Evolutionary conservation across 495 filamentous ascomycete genomes (phyloP), one percentile per base, ranked within the genome.

Genomic region (Articulospora tetracladia): DNA sequence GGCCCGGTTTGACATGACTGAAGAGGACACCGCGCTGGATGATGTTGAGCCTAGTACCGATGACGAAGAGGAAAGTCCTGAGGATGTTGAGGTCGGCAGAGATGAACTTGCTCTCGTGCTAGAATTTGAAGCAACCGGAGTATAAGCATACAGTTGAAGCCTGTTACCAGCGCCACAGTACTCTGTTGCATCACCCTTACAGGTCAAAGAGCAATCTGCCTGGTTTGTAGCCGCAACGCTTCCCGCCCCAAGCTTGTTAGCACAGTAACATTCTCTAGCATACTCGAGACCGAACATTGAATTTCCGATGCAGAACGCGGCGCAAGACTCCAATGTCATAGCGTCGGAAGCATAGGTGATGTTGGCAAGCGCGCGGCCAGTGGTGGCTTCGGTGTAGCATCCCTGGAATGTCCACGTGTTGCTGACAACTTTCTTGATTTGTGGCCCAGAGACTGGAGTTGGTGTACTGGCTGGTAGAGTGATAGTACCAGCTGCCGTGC

Each of bases 321-420:
- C 46, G 24, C 55, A 82, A 1, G 66, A 66, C 59, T 81, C 79
- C n/a, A 81, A 64, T 0, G 77, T 81, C 79, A 81, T 81, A 13
- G 66, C 65, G 59, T 82, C 76, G 56, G 75, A 75, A 15, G 74
- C 74, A 39, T 74, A 78, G n/a, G 66, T 73, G 78, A 76, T 53
- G 73, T 77, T 58, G 69, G 20, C 20, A 59, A 73, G 48, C 19
- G 69, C 70, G 32, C 69, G 55, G 1, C 36, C 62, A 41, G 20
- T 64, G 10, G 58, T 68, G 13, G 57, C 66, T 23, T 51, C 36
- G 12, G 46, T 46, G 11, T 48, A 53, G 46, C 51, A 57, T 39
- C 57, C 53, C 12, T 54, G 34, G 41, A 55, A 47, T 12, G 47
- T 7, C 47, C 55, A 55, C 36, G 17, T 55, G 57, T 53, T 47